A percentile compares a stretch with the other conserved stretches of the same genome.
Evolutionary conservation across 2,329 filamentous ascomycete species (phyloP).

Genomic region (Penicillium carneum): DNA sequence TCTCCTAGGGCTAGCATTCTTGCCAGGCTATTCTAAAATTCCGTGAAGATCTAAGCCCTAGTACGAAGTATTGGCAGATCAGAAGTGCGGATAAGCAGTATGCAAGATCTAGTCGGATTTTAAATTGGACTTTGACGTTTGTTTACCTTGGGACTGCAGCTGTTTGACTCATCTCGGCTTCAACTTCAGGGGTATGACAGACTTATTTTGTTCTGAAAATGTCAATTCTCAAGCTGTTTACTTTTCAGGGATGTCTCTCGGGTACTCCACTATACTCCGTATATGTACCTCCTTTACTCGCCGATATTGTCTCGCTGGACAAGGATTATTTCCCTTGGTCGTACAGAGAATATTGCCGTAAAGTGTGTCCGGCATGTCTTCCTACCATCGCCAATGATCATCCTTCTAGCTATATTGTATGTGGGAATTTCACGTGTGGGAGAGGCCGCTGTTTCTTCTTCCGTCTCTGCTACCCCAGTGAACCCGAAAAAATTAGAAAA

Average conservation of each 20-base stretch:
- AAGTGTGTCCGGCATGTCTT: too few relatives aligned
- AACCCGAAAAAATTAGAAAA: background rate
- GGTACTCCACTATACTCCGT: background rate
- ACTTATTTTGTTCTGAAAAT: background rate
- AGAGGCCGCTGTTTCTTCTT: conserved; percentile 21
- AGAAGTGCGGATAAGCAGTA: background rate
- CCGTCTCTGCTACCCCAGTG: background rate
- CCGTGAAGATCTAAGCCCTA: background rate
- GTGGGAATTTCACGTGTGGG: conserved; percentile 44
- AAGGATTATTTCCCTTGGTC: too few relatives aligned
- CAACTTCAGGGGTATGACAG: background rate
- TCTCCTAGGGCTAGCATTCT: background rate
- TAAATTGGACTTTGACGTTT: background rate
- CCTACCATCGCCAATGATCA: too few relatives aligned
- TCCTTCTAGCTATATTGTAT: too few relatives aligned
- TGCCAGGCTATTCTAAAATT: background rate
- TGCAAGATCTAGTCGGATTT: background rate
- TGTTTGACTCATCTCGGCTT: background rate
- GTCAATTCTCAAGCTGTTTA: background rate
- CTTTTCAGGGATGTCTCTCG: background rate
- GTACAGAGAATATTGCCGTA: too few relatives aligned
- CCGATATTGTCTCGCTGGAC: too few relatives aligned
- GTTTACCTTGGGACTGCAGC: background rate
- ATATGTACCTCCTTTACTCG: background rate
- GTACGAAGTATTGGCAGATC: background rate